Percentiles rank a stretch among this genome's conserved stretches.
These are phyloP conservation scores for Trichoderma atrobrunneum DNA, from an alignment of 2,329 filamentous ascomycete genomes.

Conservation along the genomic window DNA sequence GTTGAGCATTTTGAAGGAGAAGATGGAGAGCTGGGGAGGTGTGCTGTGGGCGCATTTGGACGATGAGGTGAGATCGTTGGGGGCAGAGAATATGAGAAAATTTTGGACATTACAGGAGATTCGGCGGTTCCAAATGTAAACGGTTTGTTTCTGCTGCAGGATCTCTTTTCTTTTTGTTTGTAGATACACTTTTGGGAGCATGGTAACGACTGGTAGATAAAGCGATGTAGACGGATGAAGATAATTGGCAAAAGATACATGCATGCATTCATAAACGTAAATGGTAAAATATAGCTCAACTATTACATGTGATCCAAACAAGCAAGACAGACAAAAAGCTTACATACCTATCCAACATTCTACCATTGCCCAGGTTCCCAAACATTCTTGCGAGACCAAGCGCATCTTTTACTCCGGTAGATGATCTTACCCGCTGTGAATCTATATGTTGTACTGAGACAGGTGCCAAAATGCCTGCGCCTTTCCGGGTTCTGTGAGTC, in stretches of 20 bases:
- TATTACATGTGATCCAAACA: background rate
- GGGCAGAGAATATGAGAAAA: constrained; percentile 82
- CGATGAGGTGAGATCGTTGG: constrained; percentile 74
- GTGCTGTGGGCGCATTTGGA: constrained; percentile 83
- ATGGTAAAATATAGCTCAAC: background rate
- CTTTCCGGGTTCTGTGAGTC: background rate
- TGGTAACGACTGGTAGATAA: background rate
- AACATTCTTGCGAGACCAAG: background rate
- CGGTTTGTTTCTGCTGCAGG: too few relatives aligned
- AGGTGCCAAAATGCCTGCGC: background rate
- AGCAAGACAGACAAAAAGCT: background rate
- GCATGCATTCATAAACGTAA: background rate
- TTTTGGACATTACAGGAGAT: constrained; percentile 81
- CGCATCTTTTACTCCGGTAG: background rate
- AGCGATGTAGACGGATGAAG: background rate
- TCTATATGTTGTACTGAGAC: background rate
- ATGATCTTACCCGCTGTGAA: background rate
- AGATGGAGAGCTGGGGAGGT: constrained; percentile 74
- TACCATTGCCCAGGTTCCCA: background rate
- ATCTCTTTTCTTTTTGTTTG: background rate
- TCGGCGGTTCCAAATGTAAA: constrained; percentile 30
- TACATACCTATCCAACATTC: background rate
- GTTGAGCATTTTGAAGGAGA: constrained; percentile 57
- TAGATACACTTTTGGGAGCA: background rate
- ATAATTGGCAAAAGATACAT: background rate